Evolutionary conservation across 2,329 filamentous ascomycete species (phyloP).

Genomic region (Amesomyces nigricolor): DNA sequence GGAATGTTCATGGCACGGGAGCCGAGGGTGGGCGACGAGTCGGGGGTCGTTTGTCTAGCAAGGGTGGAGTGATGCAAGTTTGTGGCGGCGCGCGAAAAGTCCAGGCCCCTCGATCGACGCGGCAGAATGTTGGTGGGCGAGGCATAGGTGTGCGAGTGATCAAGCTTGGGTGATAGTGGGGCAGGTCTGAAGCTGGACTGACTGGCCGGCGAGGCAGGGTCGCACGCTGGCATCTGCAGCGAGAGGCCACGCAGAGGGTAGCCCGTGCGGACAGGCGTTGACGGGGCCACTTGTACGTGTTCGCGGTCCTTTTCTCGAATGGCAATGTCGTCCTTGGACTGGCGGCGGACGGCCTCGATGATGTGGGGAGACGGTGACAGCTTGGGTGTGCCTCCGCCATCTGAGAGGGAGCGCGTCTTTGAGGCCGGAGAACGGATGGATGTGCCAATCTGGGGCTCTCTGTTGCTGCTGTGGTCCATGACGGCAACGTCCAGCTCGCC

Average conservation of each 20-base stretch:
- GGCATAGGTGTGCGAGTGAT: conserved; percentile 77
- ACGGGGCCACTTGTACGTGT: conserved; percentile 40
- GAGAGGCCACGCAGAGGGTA: conserved; percentile 60
- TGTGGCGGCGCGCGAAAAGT: conserved; percentile 89
- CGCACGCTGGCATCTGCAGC: conserved; percentile 60
- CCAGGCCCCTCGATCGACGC: conserved; percentile 79
- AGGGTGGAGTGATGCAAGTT: conserved; percentile 94
- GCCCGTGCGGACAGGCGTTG: conserved; percentile 66
- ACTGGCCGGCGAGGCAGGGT: conserved; percentile 34
- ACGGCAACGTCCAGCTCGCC: conserved; percentile 29
- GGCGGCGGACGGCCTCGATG: conserved; percentile 47
- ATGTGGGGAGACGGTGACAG: conserved; percentile 55
- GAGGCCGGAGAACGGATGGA: conserved; percentile 37
- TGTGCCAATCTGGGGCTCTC: background rate
- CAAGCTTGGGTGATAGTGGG: conserved; percentile 79
- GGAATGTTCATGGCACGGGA: conserved; percentile 61
- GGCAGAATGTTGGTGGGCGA: conserved; percentile 85
- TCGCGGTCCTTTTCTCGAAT: conserved; percentile 40
- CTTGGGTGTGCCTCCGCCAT: conserved; percentile 53
- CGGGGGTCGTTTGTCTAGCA: conserved; percentile 79
- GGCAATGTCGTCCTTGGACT: conserved; percentile 62
- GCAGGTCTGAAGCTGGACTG: conserved; percentile 38
- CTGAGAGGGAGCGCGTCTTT: conserved; percentile 60
- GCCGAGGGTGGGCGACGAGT: conserved; percentile 81
- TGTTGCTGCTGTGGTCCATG: conserved; percentile 28